phyloP scores from a whole-genome alignment of 768 basidiomycete genomes.

The Ramaria rubella region DNA sequence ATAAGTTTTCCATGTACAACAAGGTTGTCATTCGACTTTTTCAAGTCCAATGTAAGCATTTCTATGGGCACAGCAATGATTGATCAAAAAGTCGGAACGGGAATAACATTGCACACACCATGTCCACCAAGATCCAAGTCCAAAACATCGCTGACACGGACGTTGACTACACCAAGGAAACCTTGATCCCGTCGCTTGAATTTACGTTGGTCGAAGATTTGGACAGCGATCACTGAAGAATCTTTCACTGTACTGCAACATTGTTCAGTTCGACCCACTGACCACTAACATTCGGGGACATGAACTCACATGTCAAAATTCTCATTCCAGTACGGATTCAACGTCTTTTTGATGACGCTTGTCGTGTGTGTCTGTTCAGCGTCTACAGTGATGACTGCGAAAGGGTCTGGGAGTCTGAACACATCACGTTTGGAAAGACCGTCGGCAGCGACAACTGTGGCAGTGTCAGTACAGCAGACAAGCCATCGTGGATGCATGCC shows the following conservation, averaged over 20 bases:
- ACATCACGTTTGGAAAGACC: conserved; percentile 91
- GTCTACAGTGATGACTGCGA: conserved; percentile 97
- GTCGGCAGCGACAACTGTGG: conserved; percentile 91
- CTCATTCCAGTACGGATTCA: conserved; percentile 97
- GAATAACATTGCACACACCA: conserved; percentile 49
- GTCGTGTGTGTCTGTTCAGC: conserved; percentile 97
- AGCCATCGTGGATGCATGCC: conserved; percentile 13
- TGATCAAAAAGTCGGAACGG: conserved; percentile 7
- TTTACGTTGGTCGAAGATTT: conserved; percentile 99
- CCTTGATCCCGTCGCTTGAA: conserved; percentile 98
- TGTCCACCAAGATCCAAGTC: conserved; percentile 91
- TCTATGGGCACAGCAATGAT: conserved; percentile 41
- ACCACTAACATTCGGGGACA: background rate
- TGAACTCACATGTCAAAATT: conserved; percentile 82
- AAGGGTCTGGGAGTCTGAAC: conserved; percentile 93
- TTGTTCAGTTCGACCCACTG: conserved; percentile 7
- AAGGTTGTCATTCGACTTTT: conserved; percentile 98
- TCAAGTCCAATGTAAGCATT: conserved; percentile 93
- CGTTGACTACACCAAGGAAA: conserved; percentile 95
- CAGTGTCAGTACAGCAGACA: no score
- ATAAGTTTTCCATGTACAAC: conserved; percentile 98
- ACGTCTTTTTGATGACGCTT: conserved; percentile 91
- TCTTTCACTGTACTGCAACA: conserved; percentile 81
- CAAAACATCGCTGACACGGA: conserved; percentile 82
- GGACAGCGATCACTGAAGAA: conserved; percentile 94